Evolutionary conservation across 129 eudicot species (phyloP), one percentile per base, ranked within the genome.

Genomic region (Arctium minus): DNA sequence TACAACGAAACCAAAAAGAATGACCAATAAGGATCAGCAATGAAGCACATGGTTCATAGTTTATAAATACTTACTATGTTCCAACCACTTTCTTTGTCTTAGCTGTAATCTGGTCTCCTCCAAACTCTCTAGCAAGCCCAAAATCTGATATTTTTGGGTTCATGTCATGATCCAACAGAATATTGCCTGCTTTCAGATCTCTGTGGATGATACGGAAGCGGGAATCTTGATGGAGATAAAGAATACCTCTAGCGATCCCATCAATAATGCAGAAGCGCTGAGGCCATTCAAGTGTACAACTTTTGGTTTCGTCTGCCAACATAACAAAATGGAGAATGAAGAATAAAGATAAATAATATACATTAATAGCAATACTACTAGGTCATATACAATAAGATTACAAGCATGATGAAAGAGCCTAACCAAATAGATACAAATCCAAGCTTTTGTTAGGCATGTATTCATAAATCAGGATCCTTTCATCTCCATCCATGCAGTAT

Each of bases 371-470:
- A 44, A 3, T 44, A 44, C 9, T 22, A 22, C 27, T 22, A 22
- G 27, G 27, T 22, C 27, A 22, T 22, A 22, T 22, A 22, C 27
- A 22, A 22, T 22, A 22, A 22, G 27, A 22, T 22, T 22, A 22
- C 27, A 29, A 39, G 37, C 17, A 40, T 7, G 48, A 64, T 11
- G 50, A 70, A 46, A 44, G 80, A 76, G 80, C 0, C 70, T 0
- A 76, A 88, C 89, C 89, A 50, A 88, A 88, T 60, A 88, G 36
- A 15, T 76, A 79, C 4, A 17, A 71, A 70, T 88, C 90, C 81
- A 88, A 44, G 76, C 90, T 82, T 80, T 79, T 87, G 73, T 87
- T 87, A 18, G 87, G 73, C 87, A 87, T 53, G 87, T 83, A 87
- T 71, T 88, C 90, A 75, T 88, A 88, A 17, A 88, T 68, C 75